Evolutionary conservation across 371 early-diverging fungal genomes (phyloP).

Genomic region (Haplosporangium sp.): DNA sequence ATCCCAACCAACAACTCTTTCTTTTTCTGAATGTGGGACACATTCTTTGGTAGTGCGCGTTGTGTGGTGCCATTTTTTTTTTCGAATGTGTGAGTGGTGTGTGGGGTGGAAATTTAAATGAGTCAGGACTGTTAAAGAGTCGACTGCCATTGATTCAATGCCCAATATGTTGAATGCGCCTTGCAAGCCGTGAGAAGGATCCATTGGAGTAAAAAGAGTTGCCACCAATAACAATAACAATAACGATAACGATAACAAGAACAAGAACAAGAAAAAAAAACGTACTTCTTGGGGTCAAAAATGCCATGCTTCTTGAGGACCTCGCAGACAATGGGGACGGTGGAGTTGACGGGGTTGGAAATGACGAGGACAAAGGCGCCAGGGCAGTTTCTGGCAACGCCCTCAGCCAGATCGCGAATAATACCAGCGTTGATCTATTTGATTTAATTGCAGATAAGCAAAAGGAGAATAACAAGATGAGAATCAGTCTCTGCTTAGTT

Average conservation of each 20-base stretch:
- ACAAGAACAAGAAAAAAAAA: background rate
- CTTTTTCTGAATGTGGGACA: too few species aligned
- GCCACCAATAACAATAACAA: background rate
- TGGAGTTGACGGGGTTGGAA: slow-evolving; percentile 92
- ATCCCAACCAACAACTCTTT: too few species aligned
- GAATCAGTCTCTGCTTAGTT: background rate
- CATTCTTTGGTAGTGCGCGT: too few species aligned
- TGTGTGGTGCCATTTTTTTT: too few species aligned
- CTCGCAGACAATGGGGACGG: slow-evolving; percentile 86
- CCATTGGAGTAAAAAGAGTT: too few species aligned
- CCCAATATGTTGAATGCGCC: too few species aligned
- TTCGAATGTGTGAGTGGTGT: too few species aligned
- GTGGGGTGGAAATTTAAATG: too few species aligned
- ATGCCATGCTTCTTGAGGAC: slow-evolving; percentile 85
- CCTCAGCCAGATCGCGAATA: slow-evolving; percentile 79
- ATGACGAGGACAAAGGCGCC: slow-evolving; percentile 82
- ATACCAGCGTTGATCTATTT: slow-evolving; percentile 86
- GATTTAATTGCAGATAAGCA: background rate
- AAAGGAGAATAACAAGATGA: background rate
- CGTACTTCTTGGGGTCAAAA: slow-evolving; percentile 87
- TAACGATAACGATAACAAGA: too few species aligned
- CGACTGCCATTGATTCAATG: too few species aligned
- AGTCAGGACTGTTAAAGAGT: too few species aligned
- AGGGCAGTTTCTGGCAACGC: slow-evolving; percentile 81
- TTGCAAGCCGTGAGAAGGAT: too few species aligned